Conservation (phyloP, 495 filamentous ascomycete genomes). For the Amniculicola lignicola region DNA sequence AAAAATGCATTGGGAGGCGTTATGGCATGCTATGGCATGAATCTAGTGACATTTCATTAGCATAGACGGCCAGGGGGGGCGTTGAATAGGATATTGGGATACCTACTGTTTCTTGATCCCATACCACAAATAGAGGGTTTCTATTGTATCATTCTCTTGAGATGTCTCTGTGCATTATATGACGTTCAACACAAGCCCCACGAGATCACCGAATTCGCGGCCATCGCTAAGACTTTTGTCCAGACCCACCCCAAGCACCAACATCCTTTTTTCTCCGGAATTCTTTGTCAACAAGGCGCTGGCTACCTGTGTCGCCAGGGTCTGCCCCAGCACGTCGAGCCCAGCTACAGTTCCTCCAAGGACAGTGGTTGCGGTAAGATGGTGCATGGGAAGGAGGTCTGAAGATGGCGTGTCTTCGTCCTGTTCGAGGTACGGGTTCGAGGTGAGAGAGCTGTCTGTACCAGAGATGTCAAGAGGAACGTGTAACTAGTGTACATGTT, state of each 20-base stretch:
- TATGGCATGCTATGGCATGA: too few relatives aligned
- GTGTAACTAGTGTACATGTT: conserved; percentile 64
- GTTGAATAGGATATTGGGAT: too few relatives aligned
- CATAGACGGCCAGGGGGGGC: too few relatives aligned
- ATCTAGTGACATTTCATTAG: too few relatives aligned
- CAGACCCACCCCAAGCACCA: conserved; percentile 81
- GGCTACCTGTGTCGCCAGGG: conserved; percentile 84
- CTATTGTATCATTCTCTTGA: too few relatives aligned
- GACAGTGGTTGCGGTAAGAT: conserved; percentile 82
- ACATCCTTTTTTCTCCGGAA: conserved; percentile 70
- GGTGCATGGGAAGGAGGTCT: conserved; percentile 67
- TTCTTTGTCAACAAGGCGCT: conserved; percentile 68
- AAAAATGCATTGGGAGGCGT: too few relatives aligned
- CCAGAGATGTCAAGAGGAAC: conserved; percentile 63
- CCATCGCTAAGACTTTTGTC: conserved; percentile 48
- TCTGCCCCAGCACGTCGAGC: conserved; percentile 78
- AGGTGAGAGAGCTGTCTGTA: conserved; percentile 52
- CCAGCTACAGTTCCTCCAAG: conserved; percentile 79
- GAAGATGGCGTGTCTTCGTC: conserved; percentile 47
- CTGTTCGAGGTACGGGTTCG: conserved; percentile 48
- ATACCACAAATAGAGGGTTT: too few relatives aligned
- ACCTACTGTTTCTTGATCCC: too few relatives aligned
- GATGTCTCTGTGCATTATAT: conserved; percentile 49
- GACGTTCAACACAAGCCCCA: conserved; percentile 74
- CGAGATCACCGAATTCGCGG: conserved; percentile 75